Evolutionary conservation across 129 eudicot species (phyloP).

Genomic region (Heracleum sosnowskyi): DNA sequence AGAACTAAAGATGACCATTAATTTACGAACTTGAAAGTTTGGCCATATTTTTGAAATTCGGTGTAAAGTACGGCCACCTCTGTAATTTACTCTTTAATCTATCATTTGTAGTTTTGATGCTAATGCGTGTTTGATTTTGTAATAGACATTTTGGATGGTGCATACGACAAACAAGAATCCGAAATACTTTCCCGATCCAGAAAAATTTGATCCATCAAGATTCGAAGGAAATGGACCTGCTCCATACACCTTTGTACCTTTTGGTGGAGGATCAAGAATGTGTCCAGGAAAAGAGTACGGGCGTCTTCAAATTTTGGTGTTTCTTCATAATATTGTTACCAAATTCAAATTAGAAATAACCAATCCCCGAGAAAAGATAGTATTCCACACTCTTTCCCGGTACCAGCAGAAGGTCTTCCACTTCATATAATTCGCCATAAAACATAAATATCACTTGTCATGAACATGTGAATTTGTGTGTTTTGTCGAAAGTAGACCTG

Average conservation of each 20-base stretch:
- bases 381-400: not conserved
- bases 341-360: slow-evolving; percentile 1
- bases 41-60: too few species aligned
- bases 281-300: slow-evolving; percentile 11
- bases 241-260: slow-evolving; percentile 9
- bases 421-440: not conserved
- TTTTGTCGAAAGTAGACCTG: not conserved
- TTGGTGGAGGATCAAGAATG: slow-evolving; percentile 7
- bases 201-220: slow-evolving; percentile 10
- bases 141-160: not conserved
- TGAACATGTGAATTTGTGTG: not conserved
- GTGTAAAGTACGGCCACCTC: too few species aligned
- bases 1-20: too few species aligned
- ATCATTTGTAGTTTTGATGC: too few species aligned
- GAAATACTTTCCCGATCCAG: not conserved
- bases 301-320: not conserved
- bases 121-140: not conserved
- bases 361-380: not conserved
- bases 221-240: slow-evolving; percentile 8
- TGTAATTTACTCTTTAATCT: too few species aligned
- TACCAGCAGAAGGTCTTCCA: slow-evolving; percentile 2
- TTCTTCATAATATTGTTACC: not conserved
- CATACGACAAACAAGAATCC: slow-evolving; percentile 3
- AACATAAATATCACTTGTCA: not conserved
- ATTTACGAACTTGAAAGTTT: too few species aligned